These are phyloP conservation scores for Phytophthora cactorum DNA, from an alignment of 352 stramenopile genomes.

Conservation along the genomic window DNA sequence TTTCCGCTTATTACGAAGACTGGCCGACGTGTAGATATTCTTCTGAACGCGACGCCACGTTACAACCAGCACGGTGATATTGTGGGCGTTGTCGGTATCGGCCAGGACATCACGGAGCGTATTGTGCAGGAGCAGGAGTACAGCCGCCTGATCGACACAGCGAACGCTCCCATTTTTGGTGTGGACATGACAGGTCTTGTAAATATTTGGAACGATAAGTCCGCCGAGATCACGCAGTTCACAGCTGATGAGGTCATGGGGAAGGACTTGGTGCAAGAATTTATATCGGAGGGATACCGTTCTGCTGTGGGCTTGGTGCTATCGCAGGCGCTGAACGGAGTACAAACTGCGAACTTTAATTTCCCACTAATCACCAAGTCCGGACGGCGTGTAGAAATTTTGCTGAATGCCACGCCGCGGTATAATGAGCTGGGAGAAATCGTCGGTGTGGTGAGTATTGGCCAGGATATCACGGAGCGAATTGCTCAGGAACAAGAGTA, in stretches of 20 bases:
- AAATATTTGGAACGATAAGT: slow-evolving; percentile 93
- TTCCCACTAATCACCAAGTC: slow-evolving; percentile 83
- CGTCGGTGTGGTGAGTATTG: slow-evolving; percentile 85
- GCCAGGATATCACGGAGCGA: slow-evolving; percentile 87
- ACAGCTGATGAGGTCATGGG: slow-evolving; percentile 89
- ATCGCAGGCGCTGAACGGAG: slow-evolving; percentile 71
- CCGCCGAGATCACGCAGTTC: slow-evolving; percentile 90
- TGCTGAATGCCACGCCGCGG: slow-evolving; percentile 78
- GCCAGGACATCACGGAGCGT: slow-evolving; percentile 50
- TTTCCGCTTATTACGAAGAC: slow-evolving; percentile 88
- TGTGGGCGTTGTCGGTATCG: slow-evolving; percentile 82
- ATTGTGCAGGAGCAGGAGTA: slow-evolving; percentile 92
- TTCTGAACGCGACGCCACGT: slow-evolving; percentile 84
- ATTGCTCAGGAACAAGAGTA: slow-evolving; percentile 93
- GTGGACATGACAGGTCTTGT: slow-evolving; percentile 78
- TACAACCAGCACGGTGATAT: slow-evolving; percentile 86
- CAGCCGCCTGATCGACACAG: slow-evolving; percentile 85
- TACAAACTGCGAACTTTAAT: slow-evolving; percentile 84
- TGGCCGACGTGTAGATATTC: slow-evolving; percentile 77
- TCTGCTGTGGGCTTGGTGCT: slow-evolving; percentile 68
- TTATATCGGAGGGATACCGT: slow-evolving; percentile 85
- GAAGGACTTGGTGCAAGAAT: slow-evolving; percentile 87
- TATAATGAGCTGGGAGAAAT: slow-evolving; percentile 82
- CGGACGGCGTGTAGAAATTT: slow-evolving; percentile 76
- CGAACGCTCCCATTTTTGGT: slow-evolving; percentile 90